Percentiles rank a stretch among this genome's conserved stretches.
phyloP scores from a whole-genome alignment of 1,284 basidiomycete genomes.

The Malassezia sp. region DNA sequence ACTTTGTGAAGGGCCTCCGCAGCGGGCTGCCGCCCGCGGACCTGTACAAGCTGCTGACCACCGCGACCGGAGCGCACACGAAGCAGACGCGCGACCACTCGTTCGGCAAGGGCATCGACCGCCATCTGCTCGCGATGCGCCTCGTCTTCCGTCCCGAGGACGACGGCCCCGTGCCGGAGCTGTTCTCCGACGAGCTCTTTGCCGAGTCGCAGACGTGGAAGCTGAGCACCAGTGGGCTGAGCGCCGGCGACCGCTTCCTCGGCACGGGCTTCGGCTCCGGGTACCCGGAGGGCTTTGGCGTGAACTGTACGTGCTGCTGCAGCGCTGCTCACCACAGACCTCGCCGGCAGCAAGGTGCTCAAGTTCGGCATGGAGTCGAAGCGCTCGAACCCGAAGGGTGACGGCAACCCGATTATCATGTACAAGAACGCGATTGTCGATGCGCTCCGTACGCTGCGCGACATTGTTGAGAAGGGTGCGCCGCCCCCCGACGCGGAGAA shows the following conservation, averaged over 20 bases:
- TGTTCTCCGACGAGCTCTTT: constrained; percentile 60
- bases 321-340: too few species aligned
- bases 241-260: constrained; percentile 71
- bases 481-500: constrained; percentile 20
- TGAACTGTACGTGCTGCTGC: too few species aligned
- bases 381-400: constrained; percentile 45
- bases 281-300: constrained; percentile 33
- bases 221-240: constrained; percentile 79
- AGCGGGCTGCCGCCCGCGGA: constrained; percentile 53
- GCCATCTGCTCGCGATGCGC: constrained; percentile 77
- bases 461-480: constrained; percentile 51
- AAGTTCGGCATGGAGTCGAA: constrained; percentile 96
- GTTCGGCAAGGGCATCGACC: constrained; percentile 75
- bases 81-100: constrained; percentile 66
- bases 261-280: constrained; percentile 64
- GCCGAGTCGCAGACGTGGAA: constrained; percentile 72
- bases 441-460: constrained; percentile 63
- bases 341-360: constrained; percentile 66
- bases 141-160: constrained; percentile 47
- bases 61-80: constrained; percentile 65
- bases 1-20: constrained; percentile 67
- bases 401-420: constrained; percentile 58
- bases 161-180: constrained; percentile 28
- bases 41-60: constrained; percentile 55
- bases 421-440: constrained; percentile 62